Conservation (phyloP, 2,329 filamentous ascomycete genomes). For the Immersiporthe knoxdaviesiana region DNA sequence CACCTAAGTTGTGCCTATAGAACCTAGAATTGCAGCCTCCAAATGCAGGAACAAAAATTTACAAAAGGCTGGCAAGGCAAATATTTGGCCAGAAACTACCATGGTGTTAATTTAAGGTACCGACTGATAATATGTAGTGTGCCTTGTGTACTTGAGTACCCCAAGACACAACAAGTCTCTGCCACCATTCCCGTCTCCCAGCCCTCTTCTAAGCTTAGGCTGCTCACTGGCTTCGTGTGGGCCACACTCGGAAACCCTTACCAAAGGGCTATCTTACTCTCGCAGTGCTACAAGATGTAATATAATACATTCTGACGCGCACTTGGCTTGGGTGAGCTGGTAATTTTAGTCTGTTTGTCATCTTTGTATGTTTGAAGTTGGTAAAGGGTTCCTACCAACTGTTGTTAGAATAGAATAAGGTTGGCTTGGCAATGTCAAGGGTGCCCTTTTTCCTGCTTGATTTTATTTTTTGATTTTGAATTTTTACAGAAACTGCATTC, state of each 20-base stretch:
- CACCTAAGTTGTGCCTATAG: not conserved
- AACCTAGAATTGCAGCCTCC: not conserved
- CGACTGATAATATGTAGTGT: not conserved
- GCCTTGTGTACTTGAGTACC: not conserved
- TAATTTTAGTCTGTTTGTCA: not conserved
- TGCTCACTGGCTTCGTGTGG: constrained; percentile 1
- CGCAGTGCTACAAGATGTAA: not conserved
- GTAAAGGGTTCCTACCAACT: not conserved
- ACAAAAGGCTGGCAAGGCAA: not conserved
- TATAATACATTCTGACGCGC: not conserved
- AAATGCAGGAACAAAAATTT: not conserved
- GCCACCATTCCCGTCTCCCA: not conserved
- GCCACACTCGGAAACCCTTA: not conserved
- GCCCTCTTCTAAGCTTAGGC: constrained; percentile 4
- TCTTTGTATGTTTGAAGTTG: not conserved
- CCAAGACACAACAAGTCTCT: not conserved
- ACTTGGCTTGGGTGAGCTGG: not conserved
- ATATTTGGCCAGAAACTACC: not conserved
- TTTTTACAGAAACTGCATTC: not conserved
- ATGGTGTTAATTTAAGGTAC: not conserved
- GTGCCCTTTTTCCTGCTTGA: too few relatives aligned
- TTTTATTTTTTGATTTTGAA: too few relatives aligned
- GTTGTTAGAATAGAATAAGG: constrained; percentile 10
- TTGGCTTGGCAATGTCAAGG: constrained; percentile 2
- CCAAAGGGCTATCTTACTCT: not conserved